phyloP scores from a whole-genome alignment of 1,284 basidiomycete genomes.

The Trametes polyzona region DNA sequence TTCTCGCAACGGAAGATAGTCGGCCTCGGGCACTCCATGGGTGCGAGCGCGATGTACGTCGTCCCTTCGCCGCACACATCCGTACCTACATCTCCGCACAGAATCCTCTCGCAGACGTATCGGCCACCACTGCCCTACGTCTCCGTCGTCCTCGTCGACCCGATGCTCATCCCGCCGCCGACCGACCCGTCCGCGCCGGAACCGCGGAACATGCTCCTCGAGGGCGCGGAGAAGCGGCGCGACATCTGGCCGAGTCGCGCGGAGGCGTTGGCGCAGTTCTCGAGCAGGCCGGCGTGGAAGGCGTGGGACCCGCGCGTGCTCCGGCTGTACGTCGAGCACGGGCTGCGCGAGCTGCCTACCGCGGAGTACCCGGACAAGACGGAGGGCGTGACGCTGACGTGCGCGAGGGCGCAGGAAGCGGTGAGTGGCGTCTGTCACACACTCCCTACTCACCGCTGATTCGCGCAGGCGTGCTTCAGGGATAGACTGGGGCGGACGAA shows the following conservation, averaged over 20 bases:
- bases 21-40: conserved; percentile 14
- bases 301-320: conserved; percentile 26
- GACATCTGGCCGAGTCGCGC: conserved; percentile 25
- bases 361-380: conserved; percentile 10
- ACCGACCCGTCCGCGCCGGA: neutral
- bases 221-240: conserved; percentile 9
- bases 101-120: neutral
- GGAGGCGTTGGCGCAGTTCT: conserved; percentile 18
- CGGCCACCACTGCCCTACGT: neutral
- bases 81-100: neutral
- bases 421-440: conserved; percentile 14
- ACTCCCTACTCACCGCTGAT: conserved; percentile 5
- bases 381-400: conserved; percentile 17
- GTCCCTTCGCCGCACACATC: neutral
- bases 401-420: conserved; percentile 16
- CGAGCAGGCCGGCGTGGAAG: conserved; percentile 15
- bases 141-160: conserved; percentile 15
- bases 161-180: conserved; percentile 3
- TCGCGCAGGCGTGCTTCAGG: conserved; percentile 4
- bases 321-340: conserved; percentile 15
- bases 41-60: conserved; percentile 1
- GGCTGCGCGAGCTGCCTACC: conserved; percentile 20
- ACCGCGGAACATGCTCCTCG: neutral
- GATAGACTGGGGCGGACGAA: too few relatives aligned
- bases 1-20: neutral